Base-by-base conservation (phyloP, 2,329 filamentous ascomycete species). In the Ophiocordyceps camponoti-saundersi region DNA sequence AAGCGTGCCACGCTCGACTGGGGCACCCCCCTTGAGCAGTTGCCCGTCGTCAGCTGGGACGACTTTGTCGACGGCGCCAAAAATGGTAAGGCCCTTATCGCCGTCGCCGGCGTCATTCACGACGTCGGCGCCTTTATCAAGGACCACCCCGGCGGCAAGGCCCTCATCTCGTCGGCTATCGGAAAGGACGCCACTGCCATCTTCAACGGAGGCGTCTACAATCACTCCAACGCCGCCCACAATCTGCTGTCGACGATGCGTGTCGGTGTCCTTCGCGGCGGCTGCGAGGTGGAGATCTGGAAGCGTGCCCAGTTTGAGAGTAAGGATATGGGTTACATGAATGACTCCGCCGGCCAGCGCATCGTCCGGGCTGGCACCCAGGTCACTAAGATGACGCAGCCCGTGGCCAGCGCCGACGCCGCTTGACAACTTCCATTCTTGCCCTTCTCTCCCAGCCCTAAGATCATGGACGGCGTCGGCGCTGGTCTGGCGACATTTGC, bases 281-380 rank as follows among this genome's bases (percentile, higher is more conserved):
- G 86, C 42, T 87, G 84, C 61, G 86, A 92, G 64, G 86, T 93
- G 26, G 86, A 93, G 72, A 88, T 92, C 65, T 93, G 86, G 86
- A 92, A 92, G 77, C 81, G 85, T 41, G 79, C 83, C 48, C 82
- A 89, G 64, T 77, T 80, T 56, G 84, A 89, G 67, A 86, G 84
- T 71, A 89, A 90, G 71, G 85, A 89, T 56, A 74, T 85, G 48
- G 78, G 80, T 49, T 80, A 83, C 54, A 77, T 86, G 62, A 88
- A 85, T 62, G 89, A 95, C 61, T 83, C 80, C 16, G 71, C 78
- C 47, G 89, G 88, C 45, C 76, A 86, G 63, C 80, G 84, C 53
- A 88, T 95, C 55, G 77, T 93, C 58, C 82, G 89, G 53, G 88
- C 89, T 53, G 88, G 88, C 47, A 72, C 79, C 57, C 89, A 95